Percentiles rank a stretch among this genome's conserved stretches.
These are phyloP conservation scores for Heritiera fomes DNA, from an alignment of 345 rosid genomes.

Conservation along the genomic window DNA sequence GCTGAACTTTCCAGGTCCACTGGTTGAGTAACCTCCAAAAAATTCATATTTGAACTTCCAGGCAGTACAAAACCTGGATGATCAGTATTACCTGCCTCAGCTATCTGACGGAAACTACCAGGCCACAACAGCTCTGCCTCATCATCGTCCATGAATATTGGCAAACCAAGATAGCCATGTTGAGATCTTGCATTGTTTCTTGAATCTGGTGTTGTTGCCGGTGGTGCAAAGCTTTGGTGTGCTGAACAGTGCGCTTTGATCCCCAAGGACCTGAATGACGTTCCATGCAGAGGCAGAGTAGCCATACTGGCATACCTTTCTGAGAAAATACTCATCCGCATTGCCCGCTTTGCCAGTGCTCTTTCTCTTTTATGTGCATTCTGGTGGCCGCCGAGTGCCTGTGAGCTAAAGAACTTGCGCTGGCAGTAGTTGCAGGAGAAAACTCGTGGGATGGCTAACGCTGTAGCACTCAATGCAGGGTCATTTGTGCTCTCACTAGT, in stretches of 20 bases:
- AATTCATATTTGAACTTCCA: slow-evolving; percentile 39
- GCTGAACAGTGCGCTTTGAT: slow-evolving; percentile 59
- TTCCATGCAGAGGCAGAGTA: slow-evolving; percentile 61
- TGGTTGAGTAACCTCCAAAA: slow-evolving; percentile 35
- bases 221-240: slow-evolving; percentile 38
- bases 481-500: slow-evolving; percentile 65
- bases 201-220: slow-evolving; percentile 39
- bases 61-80: slow-evolving; percentile 34
- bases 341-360: slow-evolving; percentile 69
- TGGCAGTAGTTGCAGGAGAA: slow-evolving; percentile 85
- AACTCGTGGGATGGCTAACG: slow-evolving; percentile 43
- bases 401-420: slow-evolving; percentile 77
- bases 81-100: slow-evolving; percentile 25
- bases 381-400: slow-evolving; percentile 91
- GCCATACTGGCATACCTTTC: slow-evolving; percentile 51
- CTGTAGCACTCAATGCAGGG: slow-evolving; percentile 33
- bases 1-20: slow-evolving; percentile 41
- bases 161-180: slow-evolving; percentile 47
- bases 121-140: slow-evolving; percentile 71
- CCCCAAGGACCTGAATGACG: slow-evolving; percentile 57
- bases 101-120: slow-evolving; percentile 62
- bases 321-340: slow-evolving; percentile 66
- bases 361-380: slow-evolving; percentile 86
- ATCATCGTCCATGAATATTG: slow-evolving; percentile 55
- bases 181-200: slow-evolving; percentile 53